These are phyloP conservation scores for Krasilnikovozyma curviuscula DNA, from an alignment of 768 basidiomycete species.

Conservation along the genomic window DNA sequence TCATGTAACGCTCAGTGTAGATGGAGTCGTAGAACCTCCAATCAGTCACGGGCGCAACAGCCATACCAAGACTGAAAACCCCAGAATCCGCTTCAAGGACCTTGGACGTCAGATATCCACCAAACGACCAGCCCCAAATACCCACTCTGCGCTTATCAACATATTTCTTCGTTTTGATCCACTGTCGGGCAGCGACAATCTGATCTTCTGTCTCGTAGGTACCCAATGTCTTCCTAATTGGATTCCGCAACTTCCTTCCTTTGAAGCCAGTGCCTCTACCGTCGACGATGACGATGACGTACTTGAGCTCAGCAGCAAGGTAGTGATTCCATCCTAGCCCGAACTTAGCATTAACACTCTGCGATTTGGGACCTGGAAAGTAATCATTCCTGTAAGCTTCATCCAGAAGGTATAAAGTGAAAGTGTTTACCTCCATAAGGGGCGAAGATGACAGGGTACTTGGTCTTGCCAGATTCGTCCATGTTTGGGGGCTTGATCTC, in stretches of 20 bases:
- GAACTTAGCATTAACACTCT: constrained; percentile 50
- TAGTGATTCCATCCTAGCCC: constrained; percentile 69
- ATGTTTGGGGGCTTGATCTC: constrained; percentile 80
- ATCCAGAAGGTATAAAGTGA: too few species aligned
- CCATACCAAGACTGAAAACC: constrained; percentile 75
- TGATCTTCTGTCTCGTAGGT: constrained; percentile 79
- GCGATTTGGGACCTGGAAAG: constrained; percentile 76
- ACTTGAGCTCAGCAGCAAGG: constrained; percentile 58
- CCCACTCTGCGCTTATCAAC: constrained; percentile 77
- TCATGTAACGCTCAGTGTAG: constrained; percentile 97
- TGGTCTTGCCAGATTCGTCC: constrained; percentile 85
- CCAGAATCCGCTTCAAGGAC: constrained; percentile 76
- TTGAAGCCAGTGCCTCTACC: constrained; percentile 86
- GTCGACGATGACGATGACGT: constrained; percentile 73
- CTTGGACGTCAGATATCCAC: constrained; percentile 75
- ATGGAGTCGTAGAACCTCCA: constrained; percentile 63
- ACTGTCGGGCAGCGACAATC: constrained; percentile 66
- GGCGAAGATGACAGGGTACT: constrained; percentile 82
- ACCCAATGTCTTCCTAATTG: constrained; percentile 74
- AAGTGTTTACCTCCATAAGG: too few species aligned
- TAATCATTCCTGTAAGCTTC: too few species aligned
- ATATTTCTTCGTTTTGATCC: constrained; percentile 59
- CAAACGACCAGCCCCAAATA: constrained; percentile 70
- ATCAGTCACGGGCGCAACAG: constrained; percentile 79
- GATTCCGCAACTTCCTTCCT: constrained; percentile 63